These are phyloP conservation scores for Cucurbita pepo DNA, from an alignment of 306 rosid genomes.

Conservation along the genomic window DNA sequence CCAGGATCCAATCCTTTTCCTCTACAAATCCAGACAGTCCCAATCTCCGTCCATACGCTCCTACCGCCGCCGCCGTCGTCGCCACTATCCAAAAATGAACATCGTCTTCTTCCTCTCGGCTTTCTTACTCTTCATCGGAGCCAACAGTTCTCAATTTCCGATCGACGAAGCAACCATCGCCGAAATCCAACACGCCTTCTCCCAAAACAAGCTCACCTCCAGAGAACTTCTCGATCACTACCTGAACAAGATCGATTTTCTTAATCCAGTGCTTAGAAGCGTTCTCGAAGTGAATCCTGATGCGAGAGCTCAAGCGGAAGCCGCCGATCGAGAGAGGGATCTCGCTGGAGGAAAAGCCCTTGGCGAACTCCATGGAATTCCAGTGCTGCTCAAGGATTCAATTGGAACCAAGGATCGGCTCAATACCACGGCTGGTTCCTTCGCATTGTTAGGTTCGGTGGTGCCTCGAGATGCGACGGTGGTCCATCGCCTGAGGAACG, in stretches of 20 bases:
- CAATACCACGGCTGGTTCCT: conserved; percentile 49
- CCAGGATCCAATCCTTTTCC: too few species aligned
- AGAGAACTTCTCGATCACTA: conserved; percentile 33
- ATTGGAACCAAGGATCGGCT: conserved; percentile 37
- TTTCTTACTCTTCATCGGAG: neutral
- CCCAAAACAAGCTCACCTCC: conserved; percentile 21
- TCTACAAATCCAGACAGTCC: too few species aligned
- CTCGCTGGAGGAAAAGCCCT: neutral
- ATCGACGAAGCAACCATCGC: conserved; percentile 39
- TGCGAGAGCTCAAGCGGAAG: conserved; percentile 38
- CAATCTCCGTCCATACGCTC: too few species aligned
- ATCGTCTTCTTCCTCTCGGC: neutral
- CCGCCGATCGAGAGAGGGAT: conserved; percentile 36
- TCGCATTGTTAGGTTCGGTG: conserved; percentile 41
- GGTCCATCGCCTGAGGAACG: conserved; percentile 28
- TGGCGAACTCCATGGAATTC: conserved; percentile 39
- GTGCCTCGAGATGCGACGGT: conserved; percentile 49
- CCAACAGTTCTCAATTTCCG: conserved; percentile 6
- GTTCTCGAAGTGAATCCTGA: conserved; percentile 63
- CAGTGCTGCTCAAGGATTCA: conserved; percentile 46
- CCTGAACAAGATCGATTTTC: conserved; percentile 16
- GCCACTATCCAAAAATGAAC: too few species aligned
- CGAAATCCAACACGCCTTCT: conserved; percentile 36
- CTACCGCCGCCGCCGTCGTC: neutral
- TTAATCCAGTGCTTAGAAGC: conserved; percentile 39